Conservation (phyloP, 2,329 filamentous ascomycete species). For the Rhinocladiella similis region DNA sequence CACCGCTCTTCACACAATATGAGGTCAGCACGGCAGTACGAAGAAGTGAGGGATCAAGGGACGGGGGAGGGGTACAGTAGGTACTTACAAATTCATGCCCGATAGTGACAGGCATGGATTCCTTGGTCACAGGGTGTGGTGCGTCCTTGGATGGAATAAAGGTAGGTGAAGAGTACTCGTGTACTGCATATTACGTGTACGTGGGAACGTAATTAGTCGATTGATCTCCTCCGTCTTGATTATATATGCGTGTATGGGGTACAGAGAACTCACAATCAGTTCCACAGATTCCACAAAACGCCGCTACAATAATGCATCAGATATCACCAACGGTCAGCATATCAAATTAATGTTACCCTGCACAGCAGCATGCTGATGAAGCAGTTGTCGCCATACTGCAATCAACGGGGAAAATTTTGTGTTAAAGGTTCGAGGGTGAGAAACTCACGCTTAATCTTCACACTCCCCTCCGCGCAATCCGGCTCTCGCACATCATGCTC, state of each 20-base stretch:
- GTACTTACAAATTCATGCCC: constrained; percentile 60
- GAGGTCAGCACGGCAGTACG: neutral
- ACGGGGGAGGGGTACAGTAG: neutral
- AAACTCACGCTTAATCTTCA: constrained; percentile 37
- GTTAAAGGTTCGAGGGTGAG: neutral
- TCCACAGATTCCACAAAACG: constrained; percentile 39
- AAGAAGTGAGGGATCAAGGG: neutral
- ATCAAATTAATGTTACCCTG: too few species aligned
- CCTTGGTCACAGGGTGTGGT: constrained; percentile 60
- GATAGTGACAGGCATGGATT: constrained; percentile 59
- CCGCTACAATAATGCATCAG: constrained; percentile 25
- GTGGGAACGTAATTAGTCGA: neutral
- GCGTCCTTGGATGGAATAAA: constrained; percentile 46
- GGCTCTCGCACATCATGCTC: constrained; percentile 37
- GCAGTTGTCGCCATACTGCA: too few species aligned
- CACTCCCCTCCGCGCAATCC: constrained; percentile 50
- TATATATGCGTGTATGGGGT: neutral
- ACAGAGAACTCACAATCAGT: constrained; percentile 35
- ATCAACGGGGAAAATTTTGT: neutral
- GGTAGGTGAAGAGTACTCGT: constrained; percentile 54
- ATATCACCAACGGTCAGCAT: too few species aligned
- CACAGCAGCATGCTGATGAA: too few species aligned
- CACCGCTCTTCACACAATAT: constrained; percentile 43
- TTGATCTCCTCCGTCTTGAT: too few species aligned
- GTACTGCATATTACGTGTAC: constrained; percentile 33